Evolutionary conservation across 2,329 filamentous ascomycete species (phyloP).

Genomic region (Niveomyces coronatus): DNA sequence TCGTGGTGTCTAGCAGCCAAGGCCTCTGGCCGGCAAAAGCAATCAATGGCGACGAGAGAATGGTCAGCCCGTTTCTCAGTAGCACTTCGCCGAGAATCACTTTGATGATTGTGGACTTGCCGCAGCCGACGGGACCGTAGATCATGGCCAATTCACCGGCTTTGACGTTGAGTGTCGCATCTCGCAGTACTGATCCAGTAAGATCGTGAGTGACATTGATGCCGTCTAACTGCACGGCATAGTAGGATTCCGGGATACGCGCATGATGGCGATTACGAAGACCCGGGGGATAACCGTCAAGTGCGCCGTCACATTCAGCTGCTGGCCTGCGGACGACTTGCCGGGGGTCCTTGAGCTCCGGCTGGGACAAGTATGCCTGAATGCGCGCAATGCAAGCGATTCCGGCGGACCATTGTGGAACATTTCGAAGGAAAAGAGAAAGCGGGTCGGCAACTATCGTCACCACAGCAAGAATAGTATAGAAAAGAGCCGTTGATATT

Average conservation of each 20-base stretch:
- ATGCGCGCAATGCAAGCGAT: conserved; percentile 4
- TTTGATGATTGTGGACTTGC: conserved; percentile 5
- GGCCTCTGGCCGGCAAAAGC: conserved; percentile 20
- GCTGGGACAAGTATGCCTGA: not conserved
- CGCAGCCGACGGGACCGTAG: conserved; percentile 1
- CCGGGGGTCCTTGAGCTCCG: conserved; percentile 1
- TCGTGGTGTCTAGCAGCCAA: conserved; percentile 31
- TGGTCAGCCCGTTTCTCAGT: not conserved
- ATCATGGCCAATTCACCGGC: not conserved
- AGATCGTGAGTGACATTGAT: not conserved
- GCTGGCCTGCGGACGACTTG: not conserved
- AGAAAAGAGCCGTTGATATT: not conserved
- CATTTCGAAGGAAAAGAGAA: not conserved
- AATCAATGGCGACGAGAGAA: conserved; percentile 4
- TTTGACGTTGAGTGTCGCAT: not conserved
- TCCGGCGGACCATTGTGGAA: not conserved
- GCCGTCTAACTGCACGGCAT: not conserved
- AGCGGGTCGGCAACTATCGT: not conserved
- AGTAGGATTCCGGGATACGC: not conserved
- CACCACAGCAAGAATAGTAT: conserved; percentile 3
- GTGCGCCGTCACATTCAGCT: not conserved
- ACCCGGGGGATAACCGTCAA: not conserved
- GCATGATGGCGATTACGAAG: not conserved
- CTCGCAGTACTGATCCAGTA: not conserved
- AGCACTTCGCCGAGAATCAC: conserved; percentile 1